A percentile compares a stretch with the other conserved stretches of the same genome.
Evolutionary conservation across 1,139 yeast species (phyloP).

Genomic region (Debaryomycetaceae sp.): DNA sequence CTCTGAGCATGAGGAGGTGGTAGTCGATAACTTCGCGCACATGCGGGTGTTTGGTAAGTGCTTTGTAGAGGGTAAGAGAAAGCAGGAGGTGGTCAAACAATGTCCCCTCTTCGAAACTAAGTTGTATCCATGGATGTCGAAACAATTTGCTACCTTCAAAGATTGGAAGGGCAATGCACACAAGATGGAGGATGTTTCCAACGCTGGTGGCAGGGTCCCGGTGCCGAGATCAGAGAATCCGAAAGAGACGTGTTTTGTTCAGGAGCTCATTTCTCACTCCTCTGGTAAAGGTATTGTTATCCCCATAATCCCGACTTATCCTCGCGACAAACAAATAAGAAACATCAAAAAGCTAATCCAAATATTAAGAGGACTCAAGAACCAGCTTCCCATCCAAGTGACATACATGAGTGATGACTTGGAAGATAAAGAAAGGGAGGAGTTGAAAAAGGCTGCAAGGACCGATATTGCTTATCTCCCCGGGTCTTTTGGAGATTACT

Average conservation of each 20-base stretch:
- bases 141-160: conserved; percentile 13
- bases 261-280: conserved; percentile 11
- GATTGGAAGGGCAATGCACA: conserved; percentile 15
- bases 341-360: conserved; percentile 20
- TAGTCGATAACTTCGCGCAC: conserved; percentile 21
- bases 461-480: conserved; percentile 14
- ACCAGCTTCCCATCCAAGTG: conserved; percentile 30
- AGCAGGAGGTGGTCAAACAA: conserved; percentile 1
- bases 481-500: conserved; percentile 8
- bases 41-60: conserved; percentile 33
- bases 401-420: conserved; percentile 14
- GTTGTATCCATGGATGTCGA: conserved; percentile 21
- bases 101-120: conserved; percentile 12
- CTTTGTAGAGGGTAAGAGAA: conserved; percentile 9
- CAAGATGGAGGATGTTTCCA: conserved; percentile 10
- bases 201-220: conserved; percentile 3
- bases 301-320: conserved; percentile 19
- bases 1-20: conserved; percentile 19
- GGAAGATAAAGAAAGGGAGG: conserved; percentile 14
- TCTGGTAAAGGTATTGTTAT: conserved; percentile 35
- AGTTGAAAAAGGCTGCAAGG: conserved; percentile 18
- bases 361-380: conserved; percentile 25
- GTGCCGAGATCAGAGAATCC: not conserved
- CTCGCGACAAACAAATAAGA: conserved; percentile 15
- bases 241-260: conserved; percentile 11